phyloP scores from a whole-genome alignment of 768 basidiomycete genomes.

The Krasilnikovozyma curviuscula region DNA sequence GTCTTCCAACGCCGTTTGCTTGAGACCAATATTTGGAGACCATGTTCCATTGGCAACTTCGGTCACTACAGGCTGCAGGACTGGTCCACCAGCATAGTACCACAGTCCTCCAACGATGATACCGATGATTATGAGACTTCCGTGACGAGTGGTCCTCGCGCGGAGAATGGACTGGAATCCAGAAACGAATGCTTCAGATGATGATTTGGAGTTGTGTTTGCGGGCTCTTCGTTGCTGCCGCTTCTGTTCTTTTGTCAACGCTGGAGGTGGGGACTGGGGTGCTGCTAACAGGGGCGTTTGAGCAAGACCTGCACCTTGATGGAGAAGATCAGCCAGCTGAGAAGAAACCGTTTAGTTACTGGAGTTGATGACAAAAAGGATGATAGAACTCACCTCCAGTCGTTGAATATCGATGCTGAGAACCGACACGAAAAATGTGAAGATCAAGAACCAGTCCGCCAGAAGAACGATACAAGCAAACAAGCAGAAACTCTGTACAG shows the following conservation, averaged over 20 bases:
- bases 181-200: constrained; percentile 5
- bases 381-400: constrained; percentile 43
- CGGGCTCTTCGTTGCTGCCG: background rate
- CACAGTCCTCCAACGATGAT: background rate
- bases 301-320: constrained; percentile 37
- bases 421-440: constrained; percentile 28
- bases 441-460: constrained; percentile 92
- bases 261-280: background rate
- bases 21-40: no score
- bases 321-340: constrained; percentile 70
- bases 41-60: no score
- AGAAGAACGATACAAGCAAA: constrained; percentile 88
- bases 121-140: constrained; percentile 18
- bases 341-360: background rate
- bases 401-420: constrained; percentile 90
- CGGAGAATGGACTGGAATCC: constrained; percentile 12
- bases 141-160: constrained; percentile 19
- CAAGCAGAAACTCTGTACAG: constrained; percentile 65
- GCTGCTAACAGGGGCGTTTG: constrained; percentile 1
- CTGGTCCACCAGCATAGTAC: constrained; percentile 1
- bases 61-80: no score
- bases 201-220: constrained; percentile 1
- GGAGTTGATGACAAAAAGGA: background rate
- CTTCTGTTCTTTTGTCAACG: background rate
- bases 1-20: no score